Conservation (phyloP, 768 basidiomycete genomes). For the Termitomyces sp. region DNA sequence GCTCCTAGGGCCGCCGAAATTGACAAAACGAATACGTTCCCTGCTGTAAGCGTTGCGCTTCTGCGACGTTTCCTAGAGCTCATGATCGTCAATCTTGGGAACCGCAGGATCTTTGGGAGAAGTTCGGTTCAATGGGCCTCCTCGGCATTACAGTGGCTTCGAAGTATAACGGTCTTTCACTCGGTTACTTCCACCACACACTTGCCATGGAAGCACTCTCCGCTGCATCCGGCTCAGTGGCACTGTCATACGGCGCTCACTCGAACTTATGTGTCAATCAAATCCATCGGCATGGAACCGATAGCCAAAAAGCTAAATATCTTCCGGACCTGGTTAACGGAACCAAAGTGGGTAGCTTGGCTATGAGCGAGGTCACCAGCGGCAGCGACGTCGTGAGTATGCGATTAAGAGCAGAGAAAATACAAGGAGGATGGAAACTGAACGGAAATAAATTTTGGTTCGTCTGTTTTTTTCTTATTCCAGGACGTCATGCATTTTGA, state of each 20-base stretch:
- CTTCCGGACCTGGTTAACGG: constrained; percentile 77
- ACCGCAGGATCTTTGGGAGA: constrained; percentile 76
- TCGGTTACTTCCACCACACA: constrained; percentile 84
- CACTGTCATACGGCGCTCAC: constrained; percentile 87
- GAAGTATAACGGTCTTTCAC: constrained; percentile 74
- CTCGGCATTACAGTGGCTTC: constrained; percentile 81
- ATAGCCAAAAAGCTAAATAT: constrained; percentile 79
- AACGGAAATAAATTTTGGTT: constrained; percentile 96
- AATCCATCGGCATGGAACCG: constrained; percentile 80
- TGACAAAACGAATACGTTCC: constrained; percentile 81
- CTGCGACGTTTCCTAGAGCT: background rate
- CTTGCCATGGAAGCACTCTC: constrained; percentile 96
- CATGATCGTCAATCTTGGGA: constrained; percentile 4
- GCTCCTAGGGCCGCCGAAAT: constrained; percentile 83
- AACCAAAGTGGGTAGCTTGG: constrained; percentile 80
- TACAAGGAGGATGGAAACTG: constrained; percentile 68
- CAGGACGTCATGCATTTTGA: background rate
- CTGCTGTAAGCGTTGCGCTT: constrained; percentile 40
- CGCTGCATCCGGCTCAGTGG: constrained; percentile 85
- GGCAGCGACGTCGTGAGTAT: constrained; percentile 97
- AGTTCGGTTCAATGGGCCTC: constrained; percentile 88
- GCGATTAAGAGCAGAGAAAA: constrained; percentile 75
- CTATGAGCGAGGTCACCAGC: constrained; percentile 91
- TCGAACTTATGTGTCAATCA: constrained; percentile 88
- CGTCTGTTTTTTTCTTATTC: constrained; percentile 16